Percentiles rank a stretch among this genome's conserved stretches.
Evolutionary conservation across 2,329 filamentous ascomycete species (phyloP).

Genomic region (Clonostachys rosea): DNA sequence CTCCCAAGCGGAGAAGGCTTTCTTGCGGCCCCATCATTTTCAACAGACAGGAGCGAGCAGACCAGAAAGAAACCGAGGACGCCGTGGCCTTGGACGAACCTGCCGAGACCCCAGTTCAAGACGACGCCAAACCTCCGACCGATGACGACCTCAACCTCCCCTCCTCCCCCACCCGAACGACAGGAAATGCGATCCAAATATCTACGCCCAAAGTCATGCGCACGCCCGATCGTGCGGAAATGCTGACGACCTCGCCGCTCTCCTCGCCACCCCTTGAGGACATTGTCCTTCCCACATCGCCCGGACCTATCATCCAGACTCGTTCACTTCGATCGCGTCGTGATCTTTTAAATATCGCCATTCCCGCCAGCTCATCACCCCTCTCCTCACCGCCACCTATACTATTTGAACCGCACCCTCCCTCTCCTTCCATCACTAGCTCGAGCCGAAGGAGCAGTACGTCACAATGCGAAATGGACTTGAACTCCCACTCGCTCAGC

Average conservation of each 20-base stretch:
- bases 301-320: neutral
- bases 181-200: too few species aligned
- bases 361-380: conserved; percentile 41
- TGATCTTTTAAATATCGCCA: neutral
- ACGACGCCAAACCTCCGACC: neutral
- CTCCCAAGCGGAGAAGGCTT: conserved; percentile 25
- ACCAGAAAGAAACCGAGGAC: too few species aligned
- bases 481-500: conserved; percentile 29
- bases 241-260: conserved; percentile 22
- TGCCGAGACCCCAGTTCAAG: too few species aligned
- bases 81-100: too few species aligned
- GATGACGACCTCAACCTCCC: neutral
- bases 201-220: too few species aligned
- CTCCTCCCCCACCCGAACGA: too few species aligned
- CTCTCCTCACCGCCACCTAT: conserved; percentile 51
- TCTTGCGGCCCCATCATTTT: conserved; percentile 11
- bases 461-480: conserved; percentile 35
- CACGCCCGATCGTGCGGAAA: too few species aligned
- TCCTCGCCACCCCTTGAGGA: conserved; percentile 29
- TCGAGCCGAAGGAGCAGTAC: conserved; percentile 28
- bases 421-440: conserved; percentile 24
- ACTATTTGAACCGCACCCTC: conserved; percentile 44
- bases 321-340: neutral
- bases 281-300: conserved; percentile 9
- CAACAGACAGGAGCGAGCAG: neutral